Evolutionary conservation across 768 basidiomycete species (phyloP).

Genomic region (Lactifluus subvellereus): DNA sequence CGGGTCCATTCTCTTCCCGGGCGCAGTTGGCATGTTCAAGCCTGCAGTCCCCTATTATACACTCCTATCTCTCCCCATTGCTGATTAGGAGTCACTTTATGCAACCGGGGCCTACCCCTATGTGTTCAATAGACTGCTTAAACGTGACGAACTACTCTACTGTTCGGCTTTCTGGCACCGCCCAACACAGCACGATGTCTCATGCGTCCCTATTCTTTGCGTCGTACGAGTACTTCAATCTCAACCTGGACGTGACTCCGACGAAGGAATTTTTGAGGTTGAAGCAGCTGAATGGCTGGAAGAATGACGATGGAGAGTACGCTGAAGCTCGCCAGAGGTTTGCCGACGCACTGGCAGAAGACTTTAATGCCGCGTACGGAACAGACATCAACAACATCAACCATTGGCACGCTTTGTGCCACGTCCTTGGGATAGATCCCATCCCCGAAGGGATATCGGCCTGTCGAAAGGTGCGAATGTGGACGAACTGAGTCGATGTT

Average conservation of each 20-base stretch:
- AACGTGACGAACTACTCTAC: too few relatives aligned
- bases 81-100: not conserved
- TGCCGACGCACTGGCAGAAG: slow-evolving; percentile 12
- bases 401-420: slow-evolving; percentile 21
- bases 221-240: slow-evolving; percentile 14
- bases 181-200: not conserved
- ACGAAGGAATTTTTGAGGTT: slow-evolving; percentile 15
- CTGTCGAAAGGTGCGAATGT: slow-evolving; percentile 4
- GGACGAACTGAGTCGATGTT: not conserved
- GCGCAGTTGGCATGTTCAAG: too few relatives aligned
- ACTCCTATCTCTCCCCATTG: not conserved
- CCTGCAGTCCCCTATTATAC: too few relatives aligned
- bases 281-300: not conserved
- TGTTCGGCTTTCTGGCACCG: not conserved
- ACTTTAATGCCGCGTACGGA: slow-evolving; percentile 25
- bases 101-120: not conserved
- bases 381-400: slow-evolving; percentile 19
- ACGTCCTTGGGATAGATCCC: slow-evolving; percentile 16
- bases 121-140: not conserved
- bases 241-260: slow-evolving; percentile 11
- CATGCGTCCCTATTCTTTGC: slow-evolving; percentile 20
- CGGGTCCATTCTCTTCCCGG: too few relatives aligned
- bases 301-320: not conserved
- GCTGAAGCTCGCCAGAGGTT: not conserved
- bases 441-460: slow-evolving; percentile 3